phyloP scores from a whole-genome alignment of 139 green algal genomes.

The Nannochloris sp. region DNA sequence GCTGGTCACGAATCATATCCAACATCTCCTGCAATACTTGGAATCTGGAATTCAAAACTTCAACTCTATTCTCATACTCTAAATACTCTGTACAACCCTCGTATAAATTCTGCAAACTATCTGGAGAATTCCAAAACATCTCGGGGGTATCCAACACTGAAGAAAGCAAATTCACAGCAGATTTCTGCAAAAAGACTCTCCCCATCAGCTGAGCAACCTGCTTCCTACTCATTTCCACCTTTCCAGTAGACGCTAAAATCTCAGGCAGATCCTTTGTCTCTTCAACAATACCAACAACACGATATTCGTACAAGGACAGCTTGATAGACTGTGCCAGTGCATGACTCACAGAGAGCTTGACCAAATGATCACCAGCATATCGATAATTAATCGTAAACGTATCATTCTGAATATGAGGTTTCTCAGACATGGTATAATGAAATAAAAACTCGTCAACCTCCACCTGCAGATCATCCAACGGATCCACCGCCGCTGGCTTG shows the following conservation, averaged over 20 bases:
- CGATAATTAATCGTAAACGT: slow-evolving; percentile 57
- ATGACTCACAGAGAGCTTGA: slow-evolving; percentile 51
- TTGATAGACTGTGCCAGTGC: slow-evolving; percentile 59
- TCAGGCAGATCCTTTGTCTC: slow-evolving; percentile 53
- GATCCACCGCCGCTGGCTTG: slow-evolving; percentile 24
- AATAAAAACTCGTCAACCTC: slow-evolving; percentile 44
- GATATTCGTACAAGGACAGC: slow-evolving; percentile 73
- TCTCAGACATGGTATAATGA: slow-evolving; percentile 46
- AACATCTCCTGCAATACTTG: slow-evolving; percentile 72
- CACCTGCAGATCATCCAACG: slow-evolving; percentile 19
- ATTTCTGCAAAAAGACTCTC: slow-evolving; percentile 65
- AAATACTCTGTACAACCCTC: slow-evolving; percentile 65
- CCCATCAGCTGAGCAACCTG: slow-evolving; percentile 63
- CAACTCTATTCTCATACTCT: slow-evolving; percentile 48
- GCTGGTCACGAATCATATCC: slow-evolving; percentile 58
- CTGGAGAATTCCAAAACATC: slow-evolving; percentile 65
- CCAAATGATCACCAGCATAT: slow-evolving; percentile 36
- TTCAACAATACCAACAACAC: slow-evolving; percentile 66
- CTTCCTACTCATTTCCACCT: slow-evolving; percentile 40
- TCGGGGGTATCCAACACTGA: slow-evolving; percentile 59
- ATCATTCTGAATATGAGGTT: slow-evolving; percentile 76
- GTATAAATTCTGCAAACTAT: slow-evolving; percentile 65
- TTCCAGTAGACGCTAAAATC: slow-evolving; percentile 29
- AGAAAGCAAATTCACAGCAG: slow-evolving; percentile 54
- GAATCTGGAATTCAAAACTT: slow-evolving; percentile 50